Percentiles rank a stretch among this genome's conserved stretches.
These are phyloP conservation scores for Termitomyces heimii DNA, from an alignment of 768 basidiomycete species.

Conservation along the genomic window DNA sequence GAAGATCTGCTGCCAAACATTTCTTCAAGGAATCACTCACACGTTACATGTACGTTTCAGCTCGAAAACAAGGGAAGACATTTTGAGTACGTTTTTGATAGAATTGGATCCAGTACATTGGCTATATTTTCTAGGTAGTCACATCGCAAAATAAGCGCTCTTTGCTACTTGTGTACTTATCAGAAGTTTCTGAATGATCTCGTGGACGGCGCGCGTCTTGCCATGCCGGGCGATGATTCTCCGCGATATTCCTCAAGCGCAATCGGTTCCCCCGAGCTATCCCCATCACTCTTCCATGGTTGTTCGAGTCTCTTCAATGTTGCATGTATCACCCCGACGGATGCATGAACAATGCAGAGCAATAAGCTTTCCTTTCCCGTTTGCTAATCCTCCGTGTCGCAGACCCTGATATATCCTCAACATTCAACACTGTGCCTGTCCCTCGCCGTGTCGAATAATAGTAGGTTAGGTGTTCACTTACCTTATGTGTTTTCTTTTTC, in stretches of 20 bases:
- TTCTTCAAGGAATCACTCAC: background rate
- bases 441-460: background rate
- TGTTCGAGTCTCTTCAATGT: background rate
- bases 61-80: background rate
- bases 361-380: background rate
- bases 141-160: too few species aligned
- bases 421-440: background rate
- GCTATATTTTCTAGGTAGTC: background rate
- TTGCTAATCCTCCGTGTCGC: background rate
- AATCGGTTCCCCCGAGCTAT: background rate
- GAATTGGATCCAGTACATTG: background rate
- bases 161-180: too few species aligned
- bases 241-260: background rate
- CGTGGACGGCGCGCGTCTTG: background rate
- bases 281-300: background rate
- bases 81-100: background rate
- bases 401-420: background rate
- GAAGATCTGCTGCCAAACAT: background rate
- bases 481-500: background rate
- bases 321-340: background rate
- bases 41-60: background rate
- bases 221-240: background rate
- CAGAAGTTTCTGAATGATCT: background rate
- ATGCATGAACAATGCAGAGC: background rate
- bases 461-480: background rate